Conservation (phyloP, 331 rosid genomes). For the Malus hybrid region DNA sequence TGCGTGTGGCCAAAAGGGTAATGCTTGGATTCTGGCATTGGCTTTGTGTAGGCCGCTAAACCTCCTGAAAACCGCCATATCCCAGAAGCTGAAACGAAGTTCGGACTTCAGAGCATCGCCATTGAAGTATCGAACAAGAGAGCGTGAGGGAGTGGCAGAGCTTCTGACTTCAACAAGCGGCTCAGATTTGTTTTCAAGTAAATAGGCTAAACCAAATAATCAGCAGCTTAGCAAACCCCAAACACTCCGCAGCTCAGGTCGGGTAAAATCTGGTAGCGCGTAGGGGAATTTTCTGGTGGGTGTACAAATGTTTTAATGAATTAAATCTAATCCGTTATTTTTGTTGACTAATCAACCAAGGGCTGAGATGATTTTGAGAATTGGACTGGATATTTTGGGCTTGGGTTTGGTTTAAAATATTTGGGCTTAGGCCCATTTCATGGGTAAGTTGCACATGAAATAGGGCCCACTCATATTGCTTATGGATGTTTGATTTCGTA, state of each 20-base stretch:
- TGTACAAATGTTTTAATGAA: too few species aligned
- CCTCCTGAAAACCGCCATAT: slow-evolving; percentile 47
- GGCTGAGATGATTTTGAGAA: too few species aligned
- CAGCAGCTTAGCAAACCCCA: too few species aligned
- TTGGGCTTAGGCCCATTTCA: background rate
- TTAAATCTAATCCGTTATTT: too few species aligned
- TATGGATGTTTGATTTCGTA: too few species aligned
- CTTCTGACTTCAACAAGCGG: too few species aligned
- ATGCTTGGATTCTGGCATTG: slow-evolving; percentile 26
- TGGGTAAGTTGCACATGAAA: background rate
- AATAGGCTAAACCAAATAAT: too few species aligned
- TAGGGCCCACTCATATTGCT: background rate
- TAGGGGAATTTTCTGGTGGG: too few species aligned
- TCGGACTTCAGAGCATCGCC: slow-evolving; percentile 8
- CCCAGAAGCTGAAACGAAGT: slow-evolving; percentile 15
- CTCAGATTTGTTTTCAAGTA: too few species aligned
- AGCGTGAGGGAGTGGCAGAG: background rate
- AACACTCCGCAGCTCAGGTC: too few species aligned
- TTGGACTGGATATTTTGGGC: background rate
- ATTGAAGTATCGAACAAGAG: background rate
- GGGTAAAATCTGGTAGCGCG: too few species aligned
- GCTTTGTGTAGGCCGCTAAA: slow-evolving; percentile 17
- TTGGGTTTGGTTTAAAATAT: background rate
- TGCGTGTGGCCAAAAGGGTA: slow-evolving; percentile 21
- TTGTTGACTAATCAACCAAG: too few species aligned